Percentiles rank a stretch among this genome's conserved stretches.
Evolutionary conservation across 768 basidiomycete genomes (phyloP).

Genomic region (Boletus huronensis): DNA sequence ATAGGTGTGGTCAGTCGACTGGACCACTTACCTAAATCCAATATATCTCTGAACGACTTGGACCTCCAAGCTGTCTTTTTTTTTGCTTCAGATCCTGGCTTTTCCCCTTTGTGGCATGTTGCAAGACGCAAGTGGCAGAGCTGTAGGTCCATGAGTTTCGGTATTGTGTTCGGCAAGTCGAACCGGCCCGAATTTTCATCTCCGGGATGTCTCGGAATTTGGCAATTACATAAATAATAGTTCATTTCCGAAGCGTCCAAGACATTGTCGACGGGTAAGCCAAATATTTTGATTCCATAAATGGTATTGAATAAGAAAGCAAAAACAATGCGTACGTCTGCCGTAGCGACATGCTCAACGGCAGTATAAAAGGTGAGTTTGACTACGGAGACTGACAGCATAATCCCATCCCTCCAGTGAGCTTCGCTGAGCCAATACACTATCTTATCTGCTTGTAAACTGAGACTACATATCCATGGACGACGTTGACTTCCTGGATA

Average conservation of each 20-base stretch:
- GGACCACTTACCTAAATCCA: background rate
- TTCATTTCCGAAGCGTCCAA: background rate
- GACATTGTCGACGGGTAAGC: background rate
- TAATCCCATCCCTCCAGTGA: background rate
- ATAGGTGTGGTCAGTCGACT: background rate
- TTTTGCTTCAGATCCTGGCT: too few species aligned
- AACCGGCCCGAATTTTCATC: too few species aligned
- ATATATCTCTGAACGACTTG: too few species aligned
- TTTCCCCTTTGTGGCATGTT: too few species aligned
- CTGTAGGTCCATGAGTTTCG: too few species aligned
- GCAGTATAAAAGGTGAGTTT: background rate
- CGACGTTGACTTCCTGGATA: background rate
- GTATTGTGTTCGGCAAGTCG: too few species aligned
- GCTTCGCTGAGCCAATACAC: background rate
- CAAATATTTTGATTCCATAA: background rate
- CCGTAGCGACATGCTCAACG: background rate
- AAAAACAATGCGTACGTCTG: background rate
- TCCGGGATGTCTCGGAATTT: background rate
- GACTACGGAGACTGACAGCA: background rate
- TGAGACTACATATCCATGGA: slow-evolving; percentile 5
- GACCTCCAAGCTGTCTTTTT: background rate
- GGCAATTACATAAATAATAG: background rate
- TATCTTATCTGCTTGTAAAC: background rate
- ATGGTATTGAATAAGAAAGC: slow-evolving; percentile 1
- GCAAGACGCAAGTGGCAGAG: too few species aligned